Evolutionary conservation across 306 rosid species (phyloP), one percentile per base, ranked within the genome.

Genomic region (Cucurbita argyrosperma): DNA sequence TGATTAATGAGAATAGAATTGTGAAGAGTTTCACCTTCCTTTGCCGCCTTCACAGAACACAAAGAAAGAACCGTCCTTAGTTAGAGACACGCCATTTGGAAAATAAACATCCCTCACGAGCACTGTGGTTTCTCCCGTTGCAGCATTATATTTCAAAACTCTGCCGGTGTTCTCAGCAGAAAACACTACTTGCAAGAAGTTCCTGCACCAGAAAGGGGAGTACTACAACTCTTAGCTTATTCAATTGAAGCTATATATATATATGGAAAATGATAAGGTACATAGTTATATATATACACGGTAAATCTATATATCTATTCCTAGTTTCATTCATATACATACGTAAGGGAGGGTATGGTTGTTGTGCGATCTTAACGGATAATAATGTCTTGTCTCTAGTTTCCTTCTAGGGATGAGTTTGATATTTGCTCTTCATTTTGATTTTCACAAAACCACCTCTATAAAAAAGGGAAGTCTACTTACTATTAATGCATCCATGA

Each of bases 1-100:
- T 43, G 2, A 64, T 40, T 64, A 40, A 64, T 42, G 51, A 63
- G 52, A 10, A 1, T 26, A 2, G 23, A 21, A 21, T 21, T 46
- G 14, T 26, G 13, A 42, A 43, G 52, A 10, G 51, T 14, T 37
- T 86, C 53, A 94, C 98, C 98, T 89, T 86, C 98, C 98, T 79
- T 72, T 10, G 3, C 79, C 8, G 23, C 89, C 96, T 79, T 90
- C 98, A 54, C 86, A 86, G 18, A 88, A 87, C 81, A 89, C 79
- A 55, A 94, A 87, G 88, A 89, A 94, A 70, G 92, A 85, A 63
- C 97, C 87, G 23, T 94, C 98, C 83, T 91, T 91, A 89, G 96
- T 94, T 55, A 94, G 83, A 76, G 98, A 86, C 77, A 89, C 56
- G 66, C 98, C 98, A 83, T 94, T 94, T 18, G 98, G 92, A 75